Evolutionary conservation across 345 rosid genomes (phyloP), one percentile per base, ranked within the genome.

Genomic region (Corymbia maculata): DNA sequence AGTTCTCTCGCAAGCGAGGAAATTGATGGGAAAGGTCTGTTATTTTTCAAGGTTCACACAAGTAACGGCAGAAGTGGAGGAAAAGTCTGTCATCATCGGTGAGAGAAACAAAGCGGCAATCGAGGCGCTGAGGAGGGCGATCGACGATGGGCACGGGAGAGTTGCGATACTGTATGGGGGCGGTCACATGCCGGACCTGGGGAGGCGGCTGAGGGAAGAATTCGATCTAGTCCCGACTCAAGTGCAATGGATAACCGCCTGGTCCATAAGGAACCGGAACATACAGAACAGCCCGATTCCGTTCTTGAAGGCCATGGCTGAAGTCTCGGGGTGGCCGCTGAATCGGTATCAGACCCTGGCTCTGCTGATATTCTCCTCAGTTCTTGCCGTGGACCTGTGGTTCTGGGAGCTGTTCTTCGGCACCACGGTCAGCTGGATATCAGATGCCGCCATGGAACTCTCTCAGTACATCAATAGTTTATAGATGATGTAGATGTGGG

Each of bases 161-260:
- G 94, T 96, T 26, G 99, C 98, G 6, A 91, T 98, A 86, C 93
- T 98, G 7, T 98, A 96, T 7, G 99, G 99, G 0, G 98, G 98
- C n/a, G 98, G 99, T 84, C 99, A 98, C 96, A 96, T 98, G 98
- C 99, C 98, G 4, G 99, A 98, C 92, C 55, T 98, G 86, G 98
- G 97, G 80, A 95, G 98, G 92, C 93, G 97, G 44, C 88, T 96
- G 59, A 87, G 93, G 86, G 98, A 96, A 85, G 99, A 98, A 68
- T 95, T 95, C 7, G 95, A 95, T 86, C 93, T 98, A 47, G 88
- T 93, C 86, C 99, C 99, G 15, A 93, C 92, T 1, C 90, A 52
- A 51, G 98, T 94, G 59, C 95, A 91, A 90, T 98, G 99, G 99
- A 85, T 97, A 88, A 96, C 97, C 32, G 97, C 99, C 36, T 98